Conservation (phyloP, 78 protist genomes). For the Speleostelium caveatum region DNA sequence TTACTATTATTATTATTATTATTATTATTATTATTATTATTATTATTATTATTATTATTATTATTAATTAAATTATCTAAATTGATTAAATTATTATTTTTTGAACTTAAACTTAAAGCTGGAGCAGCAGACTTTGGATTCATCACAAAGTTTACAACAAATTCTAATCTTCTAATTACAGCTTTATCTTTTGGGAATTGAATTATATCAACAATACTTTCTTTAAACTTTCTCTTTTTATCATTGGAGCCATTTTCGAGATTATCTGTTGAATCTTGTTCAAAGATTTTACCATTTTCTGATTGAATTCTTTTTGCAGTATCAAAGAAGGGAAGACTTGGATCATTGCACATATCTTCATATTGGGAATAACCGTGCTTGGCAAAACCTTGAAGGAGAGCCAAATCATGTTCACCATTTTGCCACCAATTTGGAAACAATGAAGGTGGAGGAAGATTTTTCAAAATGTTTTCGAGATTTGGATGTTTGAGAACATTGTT, state of each 20-base stretch:
- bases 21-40: constrained; percentile 1
- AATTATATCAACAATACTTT: constrained; percentile 7
- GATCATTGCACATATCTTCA: constrained; percentile 61
- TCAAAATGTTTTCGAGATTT: constrained; percentile 1
- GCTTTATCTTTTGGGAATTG: constrained; percentile 54
- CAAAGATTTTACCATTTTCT: neutral
- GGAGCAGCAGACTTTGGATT: constrained; percentile 4
- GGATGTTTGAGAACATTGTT: neutral
- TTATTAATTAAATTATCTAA: too few species aligned
- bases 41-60: too few species aligned
- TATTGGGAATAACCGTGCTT: constrained; percentile 77
- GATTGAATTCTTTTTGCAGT: neutral
- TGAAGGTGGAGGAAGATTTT: constrained; percentile 20
- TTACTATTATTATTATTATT: neutral
- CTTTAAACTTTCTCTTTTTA: constrained; percentile 65
- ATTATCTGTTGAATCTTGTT: neutral
- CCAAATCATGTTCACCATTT: constrained; percentile 52
- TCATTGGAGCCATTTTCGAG: neutral
- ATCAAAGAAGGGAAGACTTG: constrained; percentile 32
- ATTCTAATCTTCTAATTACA: constrained; percentile 32
- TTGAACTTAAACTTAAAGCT: neutral
- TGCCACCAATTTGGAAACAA: constrained; percentile 77
- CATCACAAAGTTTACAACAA: constrained; percentile 1
- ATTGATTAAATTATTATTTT: too few species aligned
- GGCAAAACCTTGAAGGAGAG: constrained; percentile 34